These are phyloP conservation scores for Boletus vinaceobasis DNA, from an alignment of 768 basidiomycete genomes.

Conservation along the genomic window DNA sequence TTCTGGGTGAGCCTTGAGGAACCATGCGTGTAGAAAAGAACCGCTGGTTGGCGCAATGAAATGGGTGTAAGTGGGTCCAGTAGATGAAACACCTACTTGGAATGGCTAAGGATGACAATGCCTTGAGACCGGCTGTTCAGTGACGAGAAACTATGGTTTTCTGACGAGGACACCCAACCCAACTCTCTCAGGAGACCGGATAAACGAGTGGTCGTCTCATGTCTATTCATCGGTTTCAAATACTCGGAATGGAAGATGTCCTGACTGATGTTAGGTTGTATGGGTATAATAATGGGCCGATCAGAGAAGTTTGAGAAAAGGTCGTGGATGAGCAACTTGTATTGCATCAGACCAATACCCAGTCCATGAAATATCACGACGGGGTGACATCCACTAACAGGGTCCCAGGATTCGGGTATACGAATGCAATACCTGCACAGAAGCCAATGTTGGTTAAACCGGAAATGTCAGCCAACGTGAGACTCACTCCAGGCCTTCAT, in stretches of 20 bases:
- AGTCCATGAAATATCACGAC: slow-evolving; percentile 87
- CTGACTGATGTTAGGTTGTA: slow-evolving; percentile 88
- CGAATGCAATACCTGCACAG: slow-evolving; percentile 66
- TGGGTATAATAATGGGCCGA: slow-evolving; percentile 69
- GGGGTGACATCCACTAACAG: slow-evolving; percentile 56
- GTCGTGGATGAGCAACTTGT: slow-evolving; percentile 56
- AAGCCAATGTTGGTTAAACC: neutral
- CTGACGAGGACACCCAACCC: slow-evolving; percentile 53
- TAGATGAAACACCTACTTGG: slow-evolving; percentile 55
- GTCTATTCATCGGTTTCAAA: slow-evolving; percentile 64
- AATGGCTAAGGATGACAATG: slow-evolving; percentile 81
- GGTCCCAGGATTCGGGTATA: slow-evolving; percentile 64
- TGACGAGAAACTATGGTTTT: slow-evolving; percentile 7
- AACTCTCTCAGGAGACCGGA: slow-evolving; percentile 55
- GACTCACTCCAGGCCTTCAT: slow-evolving; percentile 69
- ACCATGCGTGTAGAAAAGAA: slow-evolving; percentile 84
- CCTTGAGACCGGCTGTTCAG: slow-evolving; percentile 38
- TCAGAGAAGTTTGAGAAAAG: slow-evolving; percentile 55
- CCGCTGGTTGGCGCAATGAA: slow-evolving; percentile 44
- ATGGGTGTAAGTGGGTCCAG: neutral
- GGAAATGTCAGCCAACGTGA: neutral
- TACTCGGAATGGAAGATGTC: slow-evolving; percentile 75
- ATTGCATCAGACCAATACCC: slow-evolving; percentile 77
- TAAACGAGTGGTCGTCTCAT: slow-evolving; percentile 55
- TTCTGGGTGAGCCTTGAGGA: slow-evolving; percentile 72